Evolutionary conservation across 306 rosid species (phyloP).

Genomic region (Trifolium dubium): DNA sequence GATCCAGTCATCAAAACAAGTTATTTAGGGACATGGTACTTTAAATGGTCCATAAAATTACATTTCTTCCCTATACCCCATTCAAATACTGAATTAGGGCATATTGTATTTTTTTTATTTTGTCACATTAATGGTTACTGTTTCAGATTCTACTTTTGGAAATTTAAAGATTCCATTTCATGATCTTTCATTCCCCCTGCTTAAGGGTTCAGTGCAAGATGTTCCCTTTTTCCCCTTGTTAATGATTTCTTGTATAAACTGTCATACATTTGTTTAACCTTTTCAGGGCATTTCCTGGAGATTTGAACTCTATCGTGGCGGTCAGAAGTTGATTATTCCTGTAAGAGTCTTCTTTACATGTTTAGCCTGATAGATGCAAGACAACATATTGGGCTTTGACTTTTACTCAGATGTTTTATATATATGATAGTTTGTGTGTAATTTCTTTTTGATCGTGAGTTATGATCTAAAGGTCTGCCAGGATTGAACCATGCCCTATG

Average conservation of each 20-base stretch:
- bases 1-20: conserved; percentile 5
- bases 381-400: conserved; percentile 26
- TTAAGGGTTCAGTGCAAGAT: conserved; percentile 11
- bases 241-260: conserved; percentile 29
- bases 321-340: conserved; percentile 86
- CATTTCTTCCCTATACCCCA: background rate
- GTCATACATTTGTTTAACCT: conserved; percentile 33
- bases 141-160: conserved; percentile 9
- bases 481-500: conserved; percentile 14
- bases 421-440: background rate
- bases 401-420: conserved; percentile 19
- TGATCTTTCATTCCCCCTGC: conserved; percentile 2
- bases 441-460: conserved; percentile 15
- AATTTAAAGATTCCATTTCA: conserved; percentile 4
- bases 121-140: conserved; percentile 18
- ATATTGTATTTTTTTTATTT: background rate
- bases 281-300: conserved; percentile 93
- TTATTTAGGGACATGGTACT: conserved; percentile 9
- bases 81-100: conserved; percentile 1
- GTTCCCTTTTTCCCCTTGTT: background rate
- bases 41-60: background rate
- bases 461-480: conserved; percentile 3
- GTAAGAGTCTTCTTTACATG: conserved; percentile 53
- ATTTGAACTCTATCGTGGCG: conserved; percentile 85
- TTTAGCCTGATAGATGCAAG: conserved; percentile 13